phyloP scores from a whole-genome alignment of 148 eudicot genomes.

The Beta vulgaris region DNA sequence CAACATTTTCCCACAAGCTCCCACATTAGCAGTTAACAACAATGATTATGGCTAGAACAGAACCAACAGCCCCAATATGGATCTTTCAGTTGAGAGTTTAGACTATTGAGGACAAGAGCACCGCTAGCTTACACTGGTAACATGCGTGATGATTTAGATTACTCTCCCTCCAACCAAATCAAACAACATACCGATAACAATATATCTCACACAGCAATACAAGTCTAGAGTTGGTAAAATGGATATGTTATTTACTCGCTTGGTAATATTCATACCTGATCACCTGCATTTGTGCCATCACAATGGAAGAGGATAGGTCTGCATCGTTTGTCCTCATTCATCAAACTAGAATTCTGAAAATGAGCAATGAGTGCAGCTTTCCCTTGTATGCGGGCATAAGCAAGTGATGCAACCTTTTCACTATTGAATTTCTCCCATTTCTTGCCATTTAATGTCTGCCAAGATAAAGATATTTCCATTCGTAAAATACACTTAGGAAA shows the following conservation, averaged over 20 bases:
- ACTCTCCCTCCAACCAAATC: background rate
- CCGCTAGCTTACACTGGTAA: background rate
- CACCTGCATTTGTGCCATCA: slow-evolving; percentile 86
- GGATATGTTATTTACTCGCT: background rate
- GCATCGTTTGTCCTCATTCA: slow-evolving; percentile 97
- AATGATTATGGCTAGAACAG: too few relatives aligned
- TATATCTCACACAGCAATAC: background rate
- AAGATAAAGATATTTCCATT: background rate
- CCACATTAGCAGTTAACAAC: too few relatives aligned
- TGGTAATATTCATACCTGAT: slow-evolving; percentile 54
- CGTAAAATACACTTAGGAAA: background rate
- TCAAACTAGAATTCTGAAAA: slow-evolving; percentile 95
- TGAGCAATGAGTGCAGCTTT: slow-evolving; percentile 81
- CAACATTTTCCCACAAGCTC: too few relatives aligned
- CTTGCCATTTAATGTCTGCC: slow-evolving; percentile 77
- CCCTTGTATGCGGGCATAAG: slow-evolving; percentile 90
- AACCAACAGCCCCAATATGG: background rate
- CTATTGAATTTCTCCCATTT: slow-evolving; percentile 96
- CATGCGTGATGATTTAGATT: background rate
- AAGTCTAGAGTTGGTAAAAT: background rate
- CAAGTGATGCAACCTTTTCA: slow-evolving; percentile 85
- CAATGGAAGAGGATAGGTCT: slow-evolving; percentile 85
- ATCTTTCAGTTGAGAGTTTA: background rate
- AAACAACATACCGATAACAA: background rate
- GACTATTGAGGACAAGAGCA: background rate